Base-by-base conservation (phyloP, 192 early-diverging fungal species). In the Podila epigama region DNA sequence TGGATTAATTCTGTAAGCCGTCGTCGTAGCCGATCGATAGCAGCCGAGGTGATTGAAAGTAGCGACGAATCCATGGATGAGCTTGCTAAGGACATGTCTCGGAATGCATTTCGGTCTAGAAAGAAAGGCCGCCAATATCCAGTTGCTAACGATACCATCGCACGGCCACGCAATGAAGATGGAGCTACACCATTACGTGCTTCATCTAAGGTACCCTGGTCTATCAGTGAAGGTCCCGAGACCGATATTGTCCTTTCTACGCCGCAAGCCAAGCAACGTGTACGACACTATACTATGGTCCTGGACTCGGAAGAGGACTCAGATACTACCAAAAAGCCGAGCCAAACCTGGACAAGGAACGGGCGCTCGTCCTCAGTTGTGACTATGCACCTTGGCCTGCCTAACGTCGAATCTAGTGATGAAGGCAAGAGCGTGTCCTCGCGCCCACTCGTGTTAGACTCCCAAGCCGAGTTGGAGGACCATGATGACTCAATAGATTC, bases 221-320 rank as follows among this genome's bases (percentile, higher is more conserved):
- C 73, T 2, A 68, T 68, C 12, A 48, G 50, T 1, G 60, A 68
- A 25, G 73, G 73, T 15, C 61, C 73, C 3, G 61, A 77, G 18
- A 42, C 51, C 2, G 66, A 77, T 37, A 77, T 77, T 44, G 66
- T 77, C 3, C 60, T 77, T 0, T 68, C 73, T 2, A 77, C 73
- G 20, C 73, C 73, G 2, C 67, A 65, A 51, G 54, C 55, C 10
- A 77, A 68, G 51, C 66, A 68, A 56, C 52, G 64, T 29, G 51
- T 63, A 11, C 51, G 56, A 16, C 73, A 77, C 5, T 77, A 77
- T 36, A 44, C 61, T 29, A 54, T 68, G 28, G 66, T 77, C 3
- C 50, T 50, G 22, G 73, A 68, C 18, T 77, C 73, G 20, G 73
- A 77, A 33, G 66, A 68, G 3, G 73, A 77, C 4, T n/a, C 32